Percentiles rank a stretch among this genome's conserved stretches.
These are phyloP conservation scores for Acanthamoeba culbertsoni DNA, from an alignment of 208 protist genomes.

Conservation along the genomic window DNA sequence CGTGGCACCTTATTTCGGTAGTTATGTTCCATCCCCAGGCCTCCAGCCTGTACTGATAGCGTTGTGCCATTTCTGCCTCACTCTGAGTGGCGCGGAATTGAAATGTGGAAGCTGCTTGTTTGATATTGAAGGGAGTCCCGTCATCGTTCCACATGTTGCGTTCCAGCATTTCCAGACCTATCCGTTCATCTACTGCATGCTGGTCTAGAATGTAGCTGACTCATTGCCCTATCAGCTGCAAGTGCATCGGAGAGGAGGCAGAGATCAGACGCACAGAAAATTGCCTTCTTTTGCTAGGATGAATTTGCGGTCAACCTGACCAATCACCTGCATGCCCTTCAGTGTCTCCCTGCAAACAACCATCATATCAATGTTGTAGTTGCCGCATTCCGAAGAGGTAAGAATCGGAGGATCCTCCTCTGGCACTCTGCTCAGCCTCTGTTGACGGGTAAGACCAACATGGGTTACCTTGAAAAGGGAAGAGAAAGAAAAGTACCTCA, in stretches of 20 bases:
- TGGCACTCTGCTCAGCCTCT: too few relatives aligned
- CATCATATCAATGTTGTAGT: not conserved
- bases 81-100: not conserved
- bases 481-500: too few relatives aligned
- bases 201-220: not conserved
- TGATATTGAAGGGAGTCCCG: not conserved
- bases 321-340: not conserved
- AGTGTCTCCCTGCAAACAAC: not conserved
- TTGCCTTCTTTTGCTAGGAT: not conserved
- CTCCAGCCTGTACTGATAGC: not conserved
- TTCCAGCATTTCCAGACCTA: slow-evolving; percentile 20
- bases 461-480: too few relatives aligned
- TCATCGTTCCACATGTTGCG: not conserved
- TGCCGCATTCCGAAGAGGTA: not conserved
- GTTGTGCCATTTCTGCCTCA: not conserved
- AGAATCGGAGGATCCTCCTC: not conserved
- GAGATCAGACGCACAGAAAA: not conserved
- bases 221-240: too few relatives aligned
- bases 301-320: not conserved
- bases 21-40: not conserved
- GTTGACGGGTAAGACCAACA: too few relatives aligned
- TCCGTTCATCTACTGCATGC: slow-evolving; percentile 35
- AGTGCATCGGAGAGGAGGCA: not conserved
- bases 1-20: not conserved
- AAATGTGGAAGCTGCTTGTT: not conserved